Base-by-base conservation (phyloP, 371 early-diverging fungal species). In the Coemansia sp. region DNA sequence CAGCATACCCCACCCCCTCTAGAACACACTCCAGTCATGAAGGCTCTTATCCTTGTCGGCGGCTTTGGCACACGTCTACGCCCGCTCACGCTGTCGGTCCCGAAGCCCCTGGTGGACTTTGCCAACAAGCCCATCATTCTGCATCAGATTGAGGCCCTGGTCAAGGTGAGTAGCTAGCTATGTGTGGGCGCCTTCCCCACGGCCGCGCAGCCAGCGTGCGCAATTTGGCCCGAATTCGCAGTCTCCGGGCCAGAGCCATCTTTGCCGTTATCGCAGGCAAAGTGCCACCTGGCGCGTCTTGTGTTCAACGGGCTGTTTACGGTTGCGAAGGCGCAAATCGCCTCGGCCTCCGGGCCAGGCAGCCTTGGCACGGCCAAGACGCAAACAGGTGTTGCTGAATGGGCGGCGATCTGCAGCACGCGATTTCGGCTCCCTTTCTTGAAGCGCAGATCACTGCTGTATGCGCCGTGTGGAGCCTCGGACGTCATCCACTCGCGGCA, bases 51-150 rank as follows among this genome's bases (percentile, higher is more conserved):
- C 85, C 93, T 99, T 66, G 99, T 98, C 72, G 99, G 99, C 68
- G 99, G 97, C 58, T 97, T 95, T 77, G 99, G 99, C 56, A 99
- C 99, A 56, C 91, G 99, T 76, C 90, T 99, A 64, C 86, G 99
- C 38, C 99, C 99, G 16, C 86, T 99, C 46, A 99, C 99, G 8
- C 86, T 99, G 58, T 94, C 99, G 52, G 80, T 92, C 60, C 99
- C 99, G 67, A 99, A 99, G 81, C 99, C 99, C 38, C 85, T 99
- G 58, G 97, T 99, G 12, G 95, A 96, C 77, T 99, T 99, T 83
- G 94, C 92, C 55, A 99, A 99, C 88, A 91, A 89, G 80, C 99
- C 99, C 43, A 99, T 99, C 92, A 94, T 99, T 67, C 85, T 96
- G 59, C 99, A 99, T 81, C 99, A 99, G 82, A 99, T 99, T 69